Evolutionary conservation across 176 grass and related monocot species (phyloP).

Genomic region (Triticum aestivum): IWGSC_CS_RefSeq_v2.1 NC_057813.1:224796417-224796916

Average conservation of each 20-base stretch:
- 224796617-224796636: background rate
- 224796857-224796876: constrained; percentile 55
- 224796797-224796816: constrained; percentile 30
- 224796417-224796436: constrained; percentile 63
- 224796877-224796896: constrained; percentile 50
- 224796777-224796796: constrained; percentile 34
- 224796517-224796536: background rate
- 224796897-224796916: constrained; percentile 37
- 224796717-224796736: constrained; percentile 29
- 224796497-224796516: constrained; percentile 6
- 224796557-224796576: constrained; percentile 15
- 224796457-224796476: constrained; percentile 7
- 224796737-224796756: constrained; percentile 24
- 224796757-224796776: background rate
- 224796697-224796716: constrained; percentile 33
- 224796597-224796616: background rate
- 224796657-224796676: constrained; percentile 23
- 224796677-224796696: constrained; percentile 36
- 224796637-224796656: constrained; percentile 15
- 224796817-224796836: constrained; percentile 48
- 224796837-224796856: constrained; percentile 33
- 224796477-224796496: constrained; percentile 49
- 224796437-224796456: constrained; percentile 65
- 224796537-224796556: constrained; percentile 13
- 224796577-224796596: background rate